Conservation (phyloP, 2,329 filamentous ascomycete species). For the Fusarium albidum region DNA sequence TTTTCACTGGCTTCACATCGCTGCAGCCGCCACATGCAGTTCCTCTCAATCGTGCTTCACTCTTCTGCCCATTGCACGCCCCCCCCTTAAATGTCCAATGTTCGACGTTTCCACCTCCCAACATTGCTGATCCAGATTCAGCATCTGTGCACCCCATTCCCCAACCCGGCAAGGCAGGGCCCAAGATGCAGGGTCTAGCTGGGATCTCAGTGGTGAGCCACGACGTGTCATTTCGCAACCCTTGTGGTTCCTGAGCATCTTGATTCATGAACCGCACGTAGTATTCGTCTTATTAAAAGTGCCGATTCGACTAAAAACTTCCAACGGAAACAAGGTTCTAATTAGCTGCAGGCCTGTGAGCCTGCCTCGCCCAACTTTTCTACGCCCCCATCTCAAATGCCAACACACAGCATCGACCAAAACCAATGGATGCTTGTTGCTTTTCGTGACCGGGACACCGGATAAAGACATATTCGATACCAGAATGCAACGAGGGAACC, state of each 20-base stretch:
- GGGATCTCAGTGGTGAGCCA: constrained; percentile 19
- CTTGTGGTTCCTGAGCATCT: constrained; percentile 18
- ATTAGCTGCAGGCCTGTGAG: constrained; percentile 23
- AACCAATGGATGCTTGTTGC: constrained; percentile 28
- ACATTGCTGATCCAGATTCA: neutral
- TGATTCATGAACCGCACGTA: constrained; percentile 23
- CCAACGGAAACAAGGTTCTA: constrained; percentile 2
- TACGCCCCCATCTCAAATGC: constrained; percentile 14
- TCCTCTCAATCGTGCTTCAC: too few species aligned
- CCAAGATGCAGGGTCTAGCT: constrained; percentile 16
- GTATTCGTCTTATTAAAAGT: constrained; percentile 23
- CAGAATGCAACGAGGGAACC: constrained; percentile 22
- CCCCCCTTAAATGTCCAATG: too few species aligned
- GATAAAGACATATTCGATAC: constrained; percentile 30
- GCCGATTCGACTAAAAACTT: constrained; percentile 14
- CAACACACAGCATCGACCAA: constrained; percentile 29
- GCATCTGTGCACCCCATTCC: constrained; percentile 13
- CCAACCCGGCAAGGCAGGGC: constrained; percentile 9
- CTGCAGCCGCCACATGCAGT: constrained; percentile 4
- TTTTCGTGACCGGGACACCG: constrained; percentile 37
- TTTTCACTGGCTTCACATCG: constrained; percentile 10
- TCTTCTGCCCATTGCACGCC: too few species aligned
- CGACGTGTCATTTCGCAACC: constrained; percentile 27
- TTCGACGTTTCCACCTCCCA: neutral
- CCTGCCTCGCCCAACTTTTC: constrained; percentile 4